phyloP scores from a whole-genome alignment of 2,329 filamentous ascomycete species.

The Hypoxylon sp. region DNA sequence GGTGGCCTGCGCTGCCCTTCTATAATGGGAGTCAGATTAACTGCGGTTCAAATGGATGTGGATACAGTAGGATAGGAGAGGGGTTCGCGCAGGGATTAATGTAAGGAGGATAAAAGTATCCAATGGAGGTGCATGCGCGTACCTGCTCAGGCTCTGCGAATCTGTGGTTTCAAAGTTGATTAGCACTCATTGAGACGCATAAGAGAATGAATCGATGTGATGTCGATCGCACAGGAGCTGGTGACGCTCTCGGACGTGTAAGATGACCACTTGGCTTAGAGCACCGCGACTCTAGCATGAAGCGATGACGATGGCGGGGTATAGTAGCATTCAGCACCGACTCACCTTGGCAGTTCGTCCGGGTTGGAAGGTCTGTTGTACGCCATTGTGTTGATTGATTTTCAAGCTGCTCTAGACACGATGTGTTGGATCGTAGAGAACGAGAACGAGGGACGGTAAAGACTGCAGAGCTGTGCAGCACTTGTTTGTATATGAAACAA shows the following conservation, averaged over 20 bases:
- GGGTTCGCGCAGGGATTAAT: conserved; percentile 30
- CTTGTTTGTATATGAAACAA: conserved; percentile 34
- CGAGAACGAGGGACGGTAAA: conserved; percentile 22
- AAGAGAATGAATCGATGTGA: conserved; percentile 14
- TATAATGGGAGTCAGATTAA: conserved; percentile 50
- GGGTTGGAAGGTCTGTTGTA: conserved; percentile 95
- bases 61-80: conserved; percentile 34
- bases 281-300: conserved; percentile 3
- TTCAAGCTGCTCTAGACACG: conserved; percentile 2
- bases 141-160: conserved; percentile 65
- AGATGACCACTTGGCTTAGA: conserved; percentile 1
- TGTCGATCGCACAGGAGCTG: conserved; percentile 28
- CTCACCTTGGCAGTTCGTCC: conserved; percentile 92
- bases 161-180: conserved; percentile 50
- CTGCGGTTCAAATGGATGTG: conserved; percentile 34
- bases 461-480: conserved; percentile 13
- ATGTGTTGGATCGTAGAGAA: conserved; percentile 9
- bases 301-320: conserved; percentile 48
- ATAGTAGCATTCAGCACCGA: conserved; percentile 36
- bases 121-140: conserved; percentile 44
- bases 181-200: conserved; percentile 26
- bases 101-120: conserved; percentile 16
- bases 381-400: conserved; percentile 71
- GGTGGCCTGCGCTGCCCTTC: conserved; percentile 48
- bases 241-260: background rate